Conservation (phyloP, 2,329 filamentous ascomycete genomes). For the Alternaria solani region DNA sequence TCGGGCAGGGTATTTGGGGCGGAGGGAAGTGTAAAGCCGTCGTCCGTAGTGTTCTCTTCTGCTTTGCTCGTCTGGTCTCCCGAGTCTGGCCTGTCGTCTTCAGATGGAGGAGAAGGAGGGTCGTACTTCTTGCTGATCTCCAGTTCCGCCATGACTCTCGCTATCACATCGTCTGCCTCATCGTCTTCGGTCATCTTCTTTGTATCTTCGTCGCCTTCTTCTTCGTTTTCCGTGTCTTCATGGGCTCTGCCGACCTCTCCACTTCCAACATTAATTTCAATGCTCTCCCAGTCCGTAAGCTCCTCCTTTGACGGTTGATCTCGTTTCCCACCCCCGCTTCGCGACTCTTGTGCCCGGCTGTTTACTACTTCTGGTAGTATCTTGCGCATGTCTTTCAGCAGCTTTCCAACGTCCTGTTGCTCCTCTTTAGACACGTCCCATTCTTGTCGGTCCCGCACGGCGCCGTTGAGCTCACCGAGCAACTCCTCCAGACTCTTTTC, state of each 20-base stretch:
- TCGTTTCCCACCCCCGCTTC: conserved; percentile 9
- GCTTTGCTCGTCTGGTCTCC: conserved; percentile 12
- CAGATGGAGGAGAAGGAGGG: conserved; percentile 31
- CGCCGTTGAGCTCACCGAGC: conserved; percentile 51
- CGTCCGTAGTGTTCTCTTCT: conserved; percentile 17
- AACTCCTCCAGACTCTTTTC: conserved; percentile 59
- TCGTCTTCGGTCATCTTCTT: conserved; percentile 45
- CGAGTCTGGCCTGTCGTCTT: conserved; percentile 20
- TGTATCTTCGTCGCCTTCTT: conserved; percentile 19
- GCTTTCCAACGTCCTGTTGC: conserved; percentile 50
- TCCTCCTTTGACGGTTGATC: conserved; percentile 18
- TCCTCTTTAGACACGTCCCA: conserved; percentile 54
- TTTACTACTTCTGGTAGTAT: conserved; percentile 49
- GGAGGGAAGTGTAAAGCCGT: conserved; percentile 52
- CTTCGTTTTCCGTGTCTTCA: conserved; percentile 28
- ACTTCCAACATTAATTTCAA: conserved; percentile 42
- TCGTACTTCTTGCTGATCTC: conserved; percentile 54
- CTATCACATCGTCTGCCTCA: conserved; percentile 58
- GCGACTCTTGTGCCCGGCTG: conserved; percentile 13
- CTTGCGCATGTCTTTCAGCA: conserved; percentile 53
- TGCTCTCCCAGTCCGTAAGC: conserved; percentile 43
- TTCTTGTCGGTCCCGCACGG: conserved; percentile 43
- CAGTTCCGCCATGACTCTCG: conserved; percentile 56
- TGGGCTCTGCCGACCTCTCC: conserved; percentile 30
- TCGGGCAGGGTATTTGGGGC: conserved; percentile 50